Base-by-base conservation (phyloP, 495 filamentous ascomycete species). In the Apodospora peruviana region DNA sequence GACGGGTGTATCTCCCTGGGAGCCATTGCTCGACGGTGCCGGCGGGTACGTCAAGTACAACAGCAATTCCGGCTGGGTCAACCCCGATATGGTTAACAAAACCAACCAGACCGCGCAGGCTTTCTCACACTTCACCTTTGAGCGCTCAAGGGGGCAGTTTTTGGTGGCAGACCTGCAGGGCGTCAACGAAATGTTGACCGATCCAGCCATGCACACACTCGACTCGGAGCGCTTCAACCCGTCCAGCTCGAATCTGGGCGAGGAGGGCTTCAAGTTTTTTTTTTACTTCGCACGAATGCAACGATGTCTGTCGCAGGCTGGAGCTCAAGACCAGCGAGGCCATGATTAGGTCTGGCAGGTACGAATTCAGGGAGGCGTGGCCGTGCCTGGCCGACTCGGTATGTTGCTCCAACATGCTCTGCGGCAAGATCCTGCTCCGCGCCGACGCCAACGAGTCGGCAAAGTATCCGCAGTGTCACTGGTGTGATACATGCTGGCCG, bases 121-220 rank as follows among this genome's bases (percentile, higher is more conserved):
- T 10, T 72, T 72, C 42, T 70, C 66, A 0, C 68, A 72, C 41
- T 72, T 70, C 22, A 66, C 68, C 22, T 70, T 67, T 37, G 68
- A 72, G 56, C 64, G 68, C 19, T 72, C 68, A 4, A 22, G 36
- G 16, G 68, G 68, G 12, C 37, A 35, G 37, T 58, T 70, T 5
- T 41, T 70, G 10, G 59, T 70, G 1, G 40, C 18, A 14, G 67
- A 70, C 42, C 34, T 68, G 5, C 67, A 68, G 48, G 66, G 67
- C 9, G 66, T 67, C 0, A 61, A 61, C 21, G 11, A 43, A 8
- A 20, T 53, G 14, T 43, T 68, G n/a, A 70, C 67, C 12, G 67
- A 70, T 40, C 67, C 67, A 9, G 61, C 53, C 9, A 52, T 70
- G 19, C 67, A 68, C 25, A 67, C 67, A 7, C 16, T 32, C 9